These are phyloP conservation scores for Luffa acutangula DNA, from an alignment of 306 rosid genomes.

Conservation along the genomic window DNA sequence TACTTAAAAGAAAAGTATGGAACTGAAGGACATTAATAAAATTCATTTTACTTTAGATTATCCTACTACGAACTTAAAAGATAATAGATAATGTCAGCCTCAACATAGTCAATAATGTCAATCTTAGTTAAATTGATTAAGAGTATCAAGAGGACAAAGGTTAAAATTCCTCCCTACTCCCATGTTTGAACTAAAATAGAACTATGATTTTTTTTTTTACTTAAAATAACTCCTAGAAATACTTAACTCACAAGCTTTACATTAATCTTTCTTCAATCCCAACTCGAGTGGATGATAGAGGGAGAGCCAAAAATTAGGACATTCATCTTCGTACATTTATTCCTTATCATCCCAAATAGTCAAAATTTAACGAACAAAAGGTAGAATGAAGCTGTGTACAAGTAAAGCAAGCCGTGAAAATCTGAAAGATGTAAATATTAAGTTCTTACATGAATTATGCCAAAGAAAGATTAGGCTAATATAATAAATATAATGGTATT, in stretches of 20 bases:
- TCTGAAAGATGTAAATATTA: neutral
- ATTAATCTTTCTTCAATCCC: neutral
- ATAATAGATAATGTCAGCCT: too few relatives aligned
- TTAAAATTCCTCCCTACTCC: too few relatives aligned
- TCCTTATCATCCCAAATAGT: too few relatives aligned
- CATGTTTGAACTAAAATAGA: too few relatives aligned
- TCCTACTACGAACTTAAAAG: too few relatives aligned
- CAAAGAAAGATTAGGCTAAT: neutral
- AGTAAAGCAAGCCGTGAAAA: neutral
- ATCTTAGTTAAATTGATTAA: too few relatives aligned
- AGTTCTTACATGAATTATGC: neutral
- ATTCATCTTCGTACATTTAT: neutral
- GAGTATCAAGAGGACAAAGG: too few relatives aligned
- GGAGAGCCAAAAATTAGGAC: neutral
- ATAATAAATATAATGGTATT: neutral
- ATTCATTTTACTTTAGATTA: too few relatives aligned
- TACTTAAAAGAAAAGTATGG: neutral
- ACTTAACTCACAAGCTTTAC: neutral
- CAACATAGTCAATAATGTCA: too few relatives aligned
- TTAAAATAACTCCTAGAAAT: too few relatives aligned
- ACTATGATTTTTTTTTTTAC: too few relatives aligned
- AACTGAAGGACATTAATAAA: neutral
- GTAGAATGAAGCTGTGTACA: neutral
- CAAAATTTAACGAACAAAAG: too few relatives aligned
- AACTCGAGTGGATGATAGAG: neutral